A percentile compares a stretch with the other conserved stretches of the same genome.
These are phyloP conservation scores for Pseudopyrenochaeta lycopersici DNA, from an alignment of 2,329 filamentous ascomycete species.

Conservation along the genomic window DNA sequence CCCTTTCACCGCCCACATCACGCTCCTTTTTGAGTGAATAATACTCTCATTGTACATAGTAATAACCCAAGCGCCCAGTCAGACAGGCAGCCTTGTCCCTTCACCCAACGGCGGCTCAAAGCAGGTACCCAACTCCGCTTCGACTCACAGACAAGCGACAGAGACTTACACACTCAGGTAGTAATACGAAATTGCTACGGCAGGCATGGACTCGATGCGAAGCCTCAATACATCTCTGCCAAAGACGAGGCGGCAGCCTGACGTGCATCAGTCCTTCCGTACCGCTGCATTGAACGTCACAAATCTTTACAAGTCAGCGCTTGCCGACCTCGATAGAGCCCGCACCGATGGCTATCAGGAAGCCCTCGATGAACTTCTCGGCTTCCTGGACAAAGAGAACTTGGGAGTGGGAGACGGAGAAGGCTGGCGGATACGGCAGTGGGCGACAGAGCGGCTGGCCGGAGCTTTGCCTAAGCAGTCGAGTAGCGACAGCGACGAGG, in stretches of 20 bases:
- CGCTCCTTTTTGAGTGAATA: slow-evolving; percentile 14
- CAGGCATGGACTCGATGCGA: slow-evolving; percentile 52
- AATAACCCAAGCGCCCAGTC: slow-evolving; percentile 1
- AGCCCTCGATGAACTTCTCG: slow-evolving; percentile 87
- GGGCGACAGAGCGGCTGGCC: slow-evolving; percentile 75
- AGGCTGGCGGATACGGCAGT: slow-evolving; percentile 71
- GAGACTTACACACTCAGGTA: not conserved
- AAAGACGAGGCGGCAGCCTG: slow-evolving; percentile 46
- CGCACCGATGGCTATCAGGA: slow-evolving; percentile 90
- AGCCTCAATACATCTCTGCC: slow-evolving; percentile 53
- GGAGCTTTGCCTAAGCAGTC: slow-evolving; percentile 65
- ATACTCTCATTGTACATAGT: not conserved
- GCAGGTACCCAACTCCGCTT: slow-evolving; percentile 6
- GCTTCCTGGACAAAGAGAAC: slow-evolving; percentile 83
- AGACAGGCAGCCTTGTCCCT: slow-evolving; percentile 7
- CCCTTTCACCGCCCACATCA: slow-evolving; percentile 5
- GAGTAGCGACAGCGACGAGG: slow-evolving; percentile 73
- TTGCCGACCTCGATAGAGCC: slow-evolving; percentile 77
- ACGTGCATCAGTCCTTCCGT: slow-evolving; percentile 87
- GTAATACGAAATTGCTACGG: not conserved
- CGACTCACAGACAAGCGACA: not conserved
- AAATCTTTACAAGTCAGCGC: slow-evolving; percentile 93
- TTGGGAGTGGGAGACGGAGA: slow-evolving; percentile 83
- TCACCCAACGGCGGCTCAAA: not conserved
- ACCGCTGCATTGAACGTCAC: slow-evolving; percentile 92